phyloP scores from a whole-genome alignment of 352 stramenopile species.

The Porosira glacialis region DNA sequence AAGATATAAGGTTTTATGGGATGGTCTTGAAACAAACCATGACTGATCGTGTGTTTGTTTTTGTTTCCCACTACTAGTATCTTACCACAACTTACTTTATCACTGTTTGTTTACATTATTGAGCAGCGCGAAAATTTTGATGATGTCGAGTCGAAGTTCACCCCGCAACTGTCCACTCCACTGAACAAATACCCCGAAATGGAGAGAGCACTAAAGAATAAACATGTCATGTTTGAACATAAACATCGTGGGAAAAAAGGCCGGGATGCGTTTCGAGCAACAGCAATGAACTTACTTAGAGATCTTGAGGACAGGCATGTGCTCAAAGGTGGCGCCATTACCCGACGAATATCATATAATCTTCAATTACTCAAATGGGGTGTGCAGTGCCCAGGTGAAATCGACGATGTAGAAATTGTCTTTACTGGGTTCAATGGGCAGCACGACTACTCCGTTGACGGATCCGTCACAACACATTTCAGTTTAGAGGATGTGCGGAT shows the following conservation, averaged over 20 bases:
- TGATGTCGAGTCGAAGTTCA: no score
- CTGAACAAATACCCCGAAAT: no score
- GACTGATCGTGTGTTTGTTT: no score
- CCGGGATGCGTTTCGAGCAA: constrained; percentile 25
- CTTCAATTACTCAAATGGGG: constrained; percentile 52
- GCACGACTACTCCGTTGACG: constrained; percentile 54
- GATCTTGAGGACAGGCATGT: constrained; percentile 49
- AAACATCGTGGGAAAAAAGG: constrained; percentile 41
- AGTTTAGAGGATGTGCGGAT: constrained; percentile 57
- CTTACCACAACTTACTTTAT: no score
- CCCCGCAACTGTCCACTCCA: no score
- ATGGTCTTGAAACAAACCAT: constrained; percentile 19
- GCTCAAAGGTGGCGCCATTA: constrained; percentile 30
- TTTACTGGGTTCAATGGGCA: constrained; percentile 56
- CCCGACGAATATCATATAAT: constrained; percentile 46
- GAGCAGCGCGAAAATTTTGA: no score
- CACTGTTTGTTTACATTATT: no score
- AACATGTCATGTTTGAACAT: no score
- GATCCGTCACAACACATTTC: constrained; percentile 44
- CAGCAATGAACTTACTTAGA: constrained; percentile 46
- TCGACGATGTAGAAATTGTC: constrained; percentile 59
- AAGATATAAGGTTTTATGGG: constrained; percentile 7
- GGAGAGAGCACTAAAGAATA: constrained; percentile 38
- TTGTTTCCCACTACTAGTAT: no score
- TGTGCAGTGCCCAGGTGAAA: constrained; percentile 45